Base-by-base conservation (phyloP, 768 basidiomycete genomes). In the Candolleomyces eurysporus region DNA sequence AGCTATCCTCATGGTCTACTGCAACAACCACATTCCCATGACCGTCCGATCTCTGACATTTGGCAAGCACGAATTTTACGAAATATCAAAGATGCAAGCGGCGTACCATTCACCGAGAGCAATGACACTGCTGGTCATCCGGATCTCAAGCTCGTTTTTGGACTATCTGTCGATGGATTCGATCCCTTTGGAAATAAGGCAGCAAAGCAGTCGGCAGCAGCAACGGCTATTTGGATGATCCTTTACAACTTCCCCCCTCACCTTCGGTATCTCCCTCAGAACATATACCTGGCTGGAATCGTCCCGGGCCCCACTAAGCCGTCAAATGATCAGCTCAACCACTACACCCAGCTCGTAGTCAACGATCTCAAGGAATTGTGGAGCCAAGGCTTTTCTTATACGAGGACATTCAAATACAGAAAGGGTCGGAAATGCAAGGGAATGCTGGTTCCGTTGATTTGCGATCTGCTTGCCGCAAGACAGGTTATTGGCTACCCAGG, bases 281-380 rank as follows among this genome's bases (percentile, higher is more conserved):
- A 81, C 59, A 67, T 81, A 53, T 79, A 70, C 56, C 61, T 69
- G 4, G 68, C 63, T 9, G 78, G 72, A 0, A 64, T 80, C 59
- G 75, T 78, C 42, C 77, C 78, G 6, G 77, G 79, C 0, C 79
- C 79, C 0, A 58, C 67, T 0, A 64, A 72, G 30, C 77, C 79
- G 3, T 66, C 66, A 0, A 60, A 64, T 0, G 46, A 69, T 0
- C 64, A 78, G 49, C 66, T 79, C 3, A 78, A 80, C 21, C 72
- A 78, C 48, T 49, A 75, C 8, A 64, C 80, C 0, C 14, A 43
- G 0, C 75, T 73, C 0, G 68, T 80, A 6, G 66, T 80, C 1
- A 68, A 78, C 54, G 72, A 77, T 48, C 65, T 80, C 4, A 45
- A 71, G 0, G 17, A 48, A 0, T 62, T 75, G 5, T 82, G 75